These are phyloP conservation scores for Herpetomonas samuelpessoai DNA, from an alignment of 208 protist genomes.

Conservation along the genomic window DNA sequence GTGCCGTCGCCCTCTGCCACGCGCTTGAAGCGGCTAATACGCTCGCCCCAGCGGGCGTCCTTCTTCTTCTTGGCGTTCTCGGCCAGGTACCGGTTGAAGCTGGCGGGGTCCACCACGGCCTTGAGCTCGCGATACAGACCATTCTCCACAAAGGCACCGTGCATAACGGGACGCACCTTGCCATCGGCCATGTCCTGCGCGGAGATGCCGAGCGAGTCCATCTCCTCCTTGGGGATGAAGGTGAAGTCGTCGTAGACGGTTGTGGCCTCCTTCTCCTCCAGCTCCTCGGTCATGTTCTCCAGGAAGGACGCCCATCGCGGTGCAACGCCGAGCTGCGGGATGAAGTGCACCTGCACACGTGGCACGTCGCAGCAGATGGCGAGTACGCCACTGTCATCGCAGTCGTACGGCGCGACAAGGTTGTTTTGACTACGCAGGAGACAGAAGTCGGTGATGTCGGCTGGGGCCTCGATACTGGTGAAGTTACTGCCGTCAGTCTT, in stretches of 20 bases:
- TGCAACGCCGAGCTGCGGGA: constrained; percentile 95
- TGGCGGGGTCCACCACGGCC: constrained; percentile 87
- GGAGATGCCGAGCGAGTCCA: constrained; percentile 81
- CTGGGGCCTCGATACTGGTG: constrained; percentile 84
- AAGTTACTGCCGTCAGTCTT: constrained; percentile 80
- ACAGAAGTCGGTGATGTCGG: constrained; percentile 84
- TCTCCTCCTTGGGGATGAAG: constrained; percentile 96
- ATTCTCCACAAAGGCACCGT: constrained; percentile 98
- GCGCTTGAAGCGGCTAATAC: constrained; percentile 85
- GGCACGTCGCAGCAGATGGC: constrained; percentile 90
- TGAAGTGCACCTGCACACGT: constrained; percentile 94
- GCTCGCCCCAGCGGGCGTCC: constrained; percentile 65
- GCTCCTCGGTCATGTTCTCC: constrained; percentile 94
- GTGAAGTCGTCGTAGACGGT: constrained; percentile 97
- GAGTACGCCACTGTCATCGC: constrained; percentile 86
- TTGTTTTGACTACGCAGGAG: constrained; percentile 83
- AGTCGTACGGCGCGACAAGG: constrained; percentile 71
- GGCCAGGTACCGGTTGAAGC: constrained; percentile 81
- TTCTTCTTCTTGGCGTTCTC: constrained; percentile 57
- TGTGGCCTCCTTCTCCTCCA: constrained; percentile 81
- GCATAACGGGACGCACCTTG: constrained; percentile 96
- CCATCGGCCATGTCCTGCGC: constrained; percentile 91
- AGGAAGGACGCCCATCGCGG: constrained; percentile 98
- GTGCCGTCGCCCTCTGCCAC: constrained; percentile 14
- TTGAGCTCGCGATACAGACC: constrained; percentile 81